Base-by-base conservation (phyloP, 371 early-diverging fungal species). In the Mucor racemosus region DNA sequence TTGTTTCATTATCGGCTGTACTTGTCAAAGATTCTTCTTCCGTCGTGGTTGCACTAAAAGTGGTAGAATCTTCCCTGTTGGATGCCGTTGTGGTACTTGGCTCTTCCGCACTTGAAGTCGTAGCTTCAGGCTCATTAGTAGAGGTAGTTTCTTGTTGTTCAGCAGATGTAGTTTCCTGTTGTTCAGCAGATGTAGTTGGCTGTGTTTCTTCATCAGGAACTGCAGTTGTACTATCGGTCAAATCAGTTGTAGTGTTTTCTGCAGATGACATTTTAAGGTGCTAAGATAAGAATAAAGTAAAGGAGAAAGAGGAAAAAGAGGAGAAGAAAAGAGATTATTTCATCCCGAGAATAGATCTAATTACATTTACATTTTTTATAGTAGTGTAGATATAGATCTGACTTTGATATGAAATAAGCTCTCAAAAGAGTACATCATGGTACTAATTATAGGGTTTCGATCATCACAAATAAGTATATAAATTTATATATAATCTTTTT, bases 281-380 rank as follows among this genome's bases (percentile, higher is more conserved):
- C 11, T 6, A 38, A 8, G 5, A 31, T 10, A 42, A 56, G 34
- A 42, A 34, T 34, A 53, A 38, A 17, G 38, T 14, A 69, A 35
- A 64, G 58, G 34, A 58, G 39, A 50, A 61, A 58, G 60, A 65
- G 41, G 36, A 48, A 50, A 50, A 59, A 41, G 26, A 21, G 38
- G 26, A 40, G 26, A 21, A 46, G n/a, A 40, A 40, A 7, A 62
- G 17, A 38, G 38, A 58, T 54, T 35, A 31, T 40, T 31, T 31
- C 31, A 5, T 48, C 19, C 31, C 31, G 31, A 31, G 8, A 50
- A 53, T 21, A 53, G 53, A 53, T 2, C 31, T 31, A 31, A 53
- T 53, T 53, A 53, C 53, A 53, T 53, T 53, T 31, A 31, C 26
- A 53, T 26, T 26, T 26, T 50, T 50, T 31, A 19, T 53, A 46